phyloP scores from a whole-genome alignment of 768 basidiomycete genomes.

The Wakefieldia striispora region DNA sequence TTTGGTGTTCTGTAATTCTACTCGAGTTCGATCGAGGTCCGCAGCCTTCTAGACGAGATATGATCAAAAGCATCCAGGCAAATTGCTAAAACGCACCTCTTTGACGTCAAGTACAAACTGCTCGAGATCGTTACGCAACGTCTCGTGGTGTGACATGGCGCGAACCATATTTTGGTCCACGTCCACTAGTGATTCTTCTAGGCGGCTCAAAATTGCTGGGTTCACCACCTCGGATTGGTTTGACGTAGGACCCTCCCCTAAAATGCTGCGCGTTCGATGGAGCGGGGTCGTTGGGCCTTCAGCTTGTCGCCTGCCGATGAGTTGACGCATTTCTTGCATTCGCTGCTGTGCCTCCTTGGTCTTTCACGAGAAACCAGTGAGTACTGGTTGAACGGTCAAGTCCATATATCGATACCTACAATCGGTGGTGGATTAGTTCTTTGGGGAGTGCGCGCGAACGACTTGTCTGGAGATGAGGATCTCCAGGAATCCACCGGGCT shows the following conservation, averaged over 20 bases:
- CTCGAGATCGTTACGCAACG: conserved; percentile 50
- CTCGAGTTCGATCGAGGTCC: conserved; percentile 61
- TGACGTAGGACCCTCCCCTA: conserved; percentile 16
- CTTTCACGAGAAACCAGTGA: conserved; percentile 41
- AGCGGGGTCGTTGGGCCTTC: conserved; percentile 46
- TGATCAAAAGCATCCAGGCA: not conserved
- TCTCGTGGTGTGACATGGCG: conserved; percentile 53
- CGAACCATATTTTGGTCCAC: conserved; percentile 55
- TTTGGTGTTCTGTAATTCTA: conserved; percentile 66
- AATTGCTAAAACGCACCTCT: conserved; percentile 44
- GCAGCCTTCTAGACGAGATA: conserved; percentile 44
- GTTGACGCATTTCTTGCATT: conserved; percentile 78
- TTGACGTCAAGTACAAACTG: conserved; percentile 50
- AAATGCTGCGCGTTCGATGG: conserved; percentile 41
- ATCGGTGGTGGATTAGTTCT: conserved; percentile 38
- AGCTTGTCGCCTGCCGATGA: conserved; percentile 60
- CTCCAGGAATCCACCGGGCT: conserved; percentile 39
- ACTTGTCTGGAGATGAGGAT: conserved; percentile 60
- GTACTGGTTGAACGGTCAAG: conserved; percentile 2
- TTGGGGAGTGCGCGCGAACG: conserved; percentile 44
- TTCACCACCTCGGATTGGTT: conserved; percentile 20
- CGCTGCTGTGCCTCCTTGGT: conserved; percentile 74
- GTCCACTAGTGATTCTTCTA: conserved; percentile 55
- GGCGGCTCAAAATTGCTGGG: conserved; percentile 13
- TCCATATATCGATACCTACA: conserved; percentile 32